Evolutionary conservation across 129 eudicot species (phyloP), one percentile per base, ranked within the genome.

Genomic region (Ambrosia trifida): DNA sequence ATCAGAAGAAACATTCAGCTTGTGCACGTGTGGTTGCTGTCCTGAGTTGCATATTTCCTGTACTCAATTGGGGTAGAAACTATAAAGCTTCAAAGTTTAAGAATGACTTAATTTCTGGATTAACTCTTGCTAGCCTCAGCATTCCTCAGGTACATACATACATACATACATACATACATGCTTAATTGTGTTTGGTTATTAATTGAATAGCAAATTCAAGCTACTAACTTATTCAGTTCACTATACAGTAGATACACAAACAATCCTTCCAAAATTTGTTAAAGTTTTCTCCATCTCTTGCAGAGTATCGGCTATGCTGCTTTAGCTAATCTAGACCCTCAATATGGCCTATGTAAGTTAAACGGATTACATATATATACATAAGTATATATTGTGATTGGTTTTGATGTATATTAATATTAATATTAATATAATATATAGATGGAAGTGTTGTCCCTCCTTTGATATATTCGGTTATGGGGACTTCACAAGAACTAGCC

Each of bases 291-390:
- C 49, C 7, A 20, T 18, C 31, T 59, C 36, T 67, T 74, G 71
- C 82, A 87, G 95, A 83, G 90, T 78, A 88, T 88, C 62, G 95
- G 86, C 28, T 85, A 88, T 80, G 90, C 95, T 58, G 87, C 70
- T 72, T 79, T 88, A 45, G 95, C 95, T 46, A 85, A 83, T 67
- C 88, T 88, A 60, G 90, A 80, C 60, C 95, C 95, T 56, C 88
- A 88, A 63, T 88, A 88, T 78, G 95, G 95, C 40, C 52, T 88
- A 35, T 88, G 88, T 88, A 83, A 83, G 95, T 84, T 52, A 41
- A 11, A n/a, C 33, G 19, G 24, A 5, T 28, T 24, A 18, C 19
- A 17, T 49, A 11, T 11, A 4, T 41, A n/a, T n/a, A n/a, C n/a
- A n/a, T n/a, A n/a, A n/a, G n/a, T n/a, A n/a, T n/a, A n/a, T n/a